Evolutionary conservation across 768 basidiomycete genomes (phyloP).

Genomic region (Hygrocybe punicea): DNA sequence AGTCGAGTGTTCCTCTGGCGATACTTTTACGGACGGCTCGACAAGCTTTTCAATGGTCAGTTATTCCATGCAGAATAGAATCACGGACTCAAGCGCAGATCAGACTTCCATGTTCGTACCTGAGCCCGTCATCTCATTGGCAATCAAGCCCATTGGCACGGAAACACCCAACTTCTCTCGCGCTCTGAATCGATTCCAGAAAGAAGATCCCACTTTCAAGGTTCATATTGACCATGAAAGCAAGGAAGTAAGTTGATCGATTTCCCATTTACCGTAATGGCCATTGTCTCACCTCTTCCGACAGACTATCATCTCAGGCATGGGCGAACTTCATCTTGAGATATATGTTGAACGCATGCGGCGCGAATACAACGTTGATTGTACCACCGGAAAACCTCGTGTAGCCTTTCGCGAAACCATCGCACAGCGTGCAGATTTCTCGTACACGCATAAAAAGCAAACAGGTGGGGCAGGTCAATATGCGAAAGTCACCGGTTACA

Average conservation of each 20-base stretch:
- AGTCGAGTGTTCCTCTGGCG: conserved; percentile 95
- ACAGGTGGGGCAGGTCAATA: conserved; percentile 97
- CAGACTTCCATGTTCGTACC: conserved; percentile 99
- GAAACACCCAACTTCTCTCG: conserved; percentile 97
- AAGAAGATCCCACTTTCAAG: conserved; percentile 97
- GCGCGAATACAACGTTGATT: conserved; percentile 93
- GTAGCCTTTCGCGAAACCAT: conserved; percentile 97
- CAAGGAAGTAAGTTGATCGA: conserved; percentile 67
- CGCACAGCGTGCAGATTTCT: conserved; percentile 75
- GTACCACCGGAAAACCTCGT: conserved; percentile 90
- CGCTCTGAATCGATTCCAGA: conserved; percentile 95
- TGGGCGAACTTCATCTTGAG: conserved; percentile 98
- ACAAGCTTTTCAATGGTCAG: conserved; percentile 89
- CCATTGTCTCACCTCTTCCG: neutral
- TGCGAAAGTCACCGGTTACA: conserved; percentile 84
- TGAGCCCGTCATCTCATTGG: conserved; percentile 94
- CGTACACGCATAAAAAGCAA: conserved; percentile 97
- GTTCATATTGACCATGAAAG: conserved; percentile 93
- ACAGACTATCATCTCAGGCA: conserved; percentile 97
- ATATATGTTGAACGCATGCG: conserved; percentile 99
- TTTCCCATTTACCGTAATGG: neutral
- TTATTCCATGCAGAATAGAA: conserved; percentile 3
- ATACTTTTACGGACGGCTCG: conserved; percentile 93
- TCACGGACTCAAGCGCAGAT: neutral
- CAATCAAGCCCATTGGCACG: conserved; percentile 86